Conservation (phyloP, 2,329 filamentous ascomycete genomes). For the Coniochaeta sp. region DNA sequence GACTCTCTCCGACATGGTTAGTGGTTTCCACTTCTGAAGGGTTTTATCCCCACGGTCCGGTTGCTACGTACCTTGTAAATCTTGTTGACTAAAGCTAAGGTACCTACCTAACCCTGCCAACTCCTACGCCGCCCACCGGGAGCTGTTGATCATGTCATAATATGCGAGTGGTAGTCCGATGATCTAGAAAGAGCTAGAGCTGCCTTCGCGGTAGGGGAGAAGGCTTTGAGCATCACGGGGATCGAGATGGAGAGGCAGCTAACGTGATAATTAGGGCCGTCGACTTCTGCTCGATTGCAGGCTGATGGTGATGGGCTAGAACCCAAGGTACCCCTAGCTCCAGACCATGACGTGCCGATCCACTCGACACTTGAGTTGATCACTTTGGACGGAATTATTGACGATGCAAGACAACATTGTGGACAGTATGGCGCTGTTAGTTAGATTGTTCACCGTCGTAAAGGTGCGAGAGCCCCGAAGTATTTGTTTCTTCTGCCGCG, state of each 20-base stretch:
- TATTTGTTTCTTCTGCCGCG: background rate
- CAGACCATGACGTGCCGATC: background rate
- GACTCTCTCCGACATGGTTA: background rate
- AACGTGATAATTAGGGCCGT: background rate
- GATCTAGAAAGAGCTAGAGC: background rate
- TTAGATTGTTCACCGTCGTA: background rate
- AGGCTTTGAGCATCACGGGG: background rate
- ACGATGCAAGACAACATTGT: background rate
- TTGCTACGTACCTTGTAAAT: background rate
- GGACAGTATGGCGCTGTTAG: background rate
- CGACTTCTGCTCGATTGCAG: background rate
- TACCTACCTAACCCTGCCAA: no score
- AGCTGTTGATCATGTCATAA: background rate
- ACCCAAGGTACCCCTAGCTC: background rate
- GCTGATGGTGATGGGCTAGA: background rate
- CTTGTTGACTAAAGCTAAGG: background rate
- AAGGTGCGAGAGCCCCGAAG: background rate
- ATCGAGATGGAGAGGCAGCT: background rate
- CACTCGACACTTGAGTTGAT: background rate
- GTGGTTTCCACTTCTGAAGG: background rate
- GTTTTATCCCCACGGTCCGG: background rate
- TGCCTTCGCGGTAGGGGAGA: background rate
- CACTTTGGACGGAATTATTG: background rate
- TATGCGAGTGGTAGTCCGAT: background rate
- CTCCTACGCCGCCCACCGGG: background rate